Conservation (phyloP, 495 filamentous ascomycete species). For the Penicillium simplicissimum region DNA sequence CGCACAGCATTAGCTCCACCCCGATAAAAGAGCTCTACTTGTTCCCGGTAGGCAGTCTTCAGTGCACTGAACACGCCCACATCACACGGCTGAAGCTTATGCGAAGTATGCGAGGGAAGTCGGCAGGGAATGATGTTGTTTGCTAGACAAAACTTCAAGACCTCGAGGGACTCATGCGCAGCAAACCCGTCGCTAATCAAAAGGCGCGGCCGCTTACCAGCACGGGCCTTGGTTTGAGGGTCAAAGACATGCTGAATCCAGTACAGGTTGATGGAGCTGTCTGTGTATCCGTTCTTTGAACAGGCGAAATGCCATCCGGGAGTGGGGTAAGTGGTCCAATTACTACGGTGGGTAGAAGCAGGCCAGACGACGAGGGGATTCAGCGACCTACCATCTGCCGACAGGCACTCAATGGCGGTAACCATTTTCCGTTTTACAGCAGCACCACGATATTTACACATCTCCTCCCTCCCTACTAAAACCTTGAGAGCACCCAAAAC, state of each 20-base stretch:
- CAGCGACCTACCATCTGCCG: no score
- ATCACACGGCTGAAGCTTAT: not conserved
- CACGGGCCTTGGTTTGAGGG: not conserved
- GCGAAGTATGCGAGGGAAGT: no score
- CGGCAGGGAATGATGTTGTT: not conserved
- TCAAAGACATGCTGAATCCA: no score
- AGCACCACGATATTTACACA: not conserved
- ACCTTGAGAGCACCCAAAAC: no score
- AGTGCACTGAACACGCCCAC: not conserved
- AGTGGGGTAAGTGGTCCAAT: no score
- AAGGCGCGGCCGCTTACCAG: not conserved
- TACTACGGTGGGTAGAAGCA: no score
- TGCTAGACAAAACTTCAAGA: not conserved
- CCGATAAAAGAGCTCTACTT: not conserved
- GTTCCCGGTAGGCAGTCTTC: not conserved
- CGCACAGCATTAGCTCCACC: not conserved
- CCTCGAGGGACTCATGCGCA: not conserved
- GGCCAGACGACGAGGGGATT: no score
- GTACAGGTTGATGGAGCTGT: no score
- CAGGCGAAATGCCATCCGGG: no score
- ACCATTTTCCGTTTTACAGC: not conserved
- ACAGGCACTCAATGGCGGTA: not conserved
- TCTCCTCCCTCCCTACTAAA: no score
- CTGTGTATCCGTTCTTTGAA: no score
- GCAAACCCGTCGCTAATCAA: not conserved